phyloP scores from a whole-genome alignment of 73 alveolate species.

The Breviolum minutum region DNA sequence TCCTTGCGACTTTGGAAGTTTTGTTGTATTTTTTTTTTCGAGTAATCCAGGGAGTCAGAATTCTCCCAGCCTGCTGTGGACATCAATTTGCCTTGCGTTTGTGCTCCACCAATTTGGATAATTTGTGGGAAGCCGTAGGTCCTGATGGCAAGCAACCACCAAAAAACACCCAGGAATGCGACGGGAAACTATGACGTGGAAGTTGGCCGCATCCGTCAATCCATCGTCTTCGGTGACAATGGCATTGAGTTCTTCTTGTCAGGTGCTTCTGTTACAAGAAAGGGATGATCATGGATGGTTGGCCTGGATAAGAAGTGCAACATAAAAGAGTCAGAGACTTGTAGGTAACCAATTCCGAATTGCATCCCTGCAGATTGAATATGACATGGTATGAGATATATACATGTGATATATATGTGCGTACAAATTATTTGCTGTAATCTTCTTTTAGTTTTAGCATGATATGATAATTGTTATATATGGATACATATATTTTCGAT shows the following conservation, averaged over 20 bases:
- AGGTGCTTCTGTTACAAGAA: not conserved
- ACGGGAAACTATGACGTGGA: slow-evolving; percentile 90
- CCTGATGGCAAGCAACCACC: not conserved
- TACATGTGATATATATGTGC: no score
- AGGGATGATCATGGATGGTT: no score
- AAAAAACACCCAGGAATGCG: slow-evolving; percentile 39
- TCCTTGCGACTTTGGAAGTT: not conserved
- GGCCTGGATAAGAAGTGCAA: no score
- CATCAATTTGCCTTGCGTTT: not conserved
- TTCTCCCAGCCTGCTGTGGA: no score
- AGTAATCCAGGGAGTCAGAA: not conserved
- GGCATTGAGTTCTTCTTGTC: slow-evolving; percentile 92
- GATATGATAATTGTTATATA: no score
- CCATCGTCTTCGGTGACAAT: slow-evolving; percentile 86
- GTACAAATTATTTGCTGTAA: no score
- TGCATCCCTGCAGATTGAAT: no score
- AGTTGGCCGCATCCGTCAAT: slow-evolving; percentile 95
- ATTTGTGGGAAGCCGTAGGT: not conserved
- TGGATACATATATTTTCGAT: no score
- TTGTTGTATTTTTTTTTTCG: not conserved
- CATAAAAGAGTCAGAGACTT: no score
- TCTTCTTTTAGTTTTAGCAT: no score
- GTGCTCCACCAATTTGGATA: not conserved
- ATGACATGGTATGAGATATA: no score
- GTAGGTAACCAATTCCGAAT: no score